Evolutionary conservation across 495 filamentous ascomycete species (phyloP).

Genomic region (Evansstolkia leycettana): DNA sequence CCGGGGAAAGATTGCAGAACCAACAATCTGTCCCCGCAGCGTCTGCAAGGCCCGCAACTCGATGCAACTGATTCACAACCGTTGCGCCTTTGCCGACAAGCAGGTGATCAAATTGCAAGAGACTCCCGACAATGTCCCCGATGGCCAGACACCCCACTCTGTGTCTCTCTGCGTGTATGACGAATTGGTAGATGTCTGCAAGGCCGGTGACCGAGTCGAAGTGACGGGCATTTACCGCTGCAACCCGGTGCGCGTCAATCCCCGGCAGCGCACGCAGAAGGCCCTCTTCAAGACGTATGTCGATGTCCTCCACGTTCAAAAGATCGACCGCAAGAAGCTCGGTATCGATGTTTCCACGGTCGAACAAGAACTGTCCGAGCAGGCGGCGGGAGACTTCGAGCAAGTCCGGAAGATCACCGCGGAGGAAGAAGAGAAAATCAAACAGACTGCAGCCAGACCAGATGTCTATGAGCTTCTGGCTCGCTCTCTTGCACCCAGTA

Average conservation of each 20-base stretch:
- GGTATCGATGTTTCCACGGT: slow-evolving; percentile 84
- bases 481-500: slow-evolving; percentile 81
- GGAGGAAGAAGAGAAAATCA: slow-evolving; percentile 90
- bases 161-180: slow-evolving; percentile 95
- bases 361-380: slow-evolving; percentile 70
- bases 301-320: slow-evolving; percentile 90
- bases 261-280: slow-evolving; percentile 84
- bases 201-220: slow-evolving; percentile 91
- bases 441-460: slow-evolving; percentile 60
- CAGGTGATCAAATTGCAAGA: slow-evolving; percentile 99
- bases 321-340: slow-evolving; percentile 87
- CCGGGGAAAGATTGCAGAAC: slow-evolving; percentile 90
- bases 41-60: slow-evolving; percentile 78
- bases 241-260: slow-evolving; percentile 90
- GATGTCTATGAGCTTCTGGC: slow-evolving; percentile 93
- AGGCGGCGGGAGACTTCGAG: slow-evolving; percentile 60
- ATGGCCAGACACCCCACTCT: slow-evolving; percentile 94
- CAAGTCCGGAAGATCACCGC: slow-evolving; percentile 72
- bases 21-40: slow-evolving; percentile 76
- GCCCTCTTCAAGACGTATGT: slow-evolving; percentile 96
- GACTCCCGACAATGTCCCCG: slow-evolving; percentile 85
- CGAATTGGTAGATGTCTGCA: slow-evolving; percentile 93
- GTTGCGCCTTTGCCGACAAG: slow-evolving; percentile 89
- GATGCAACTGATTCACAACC: slow-evolving; percentile 97
- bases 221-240: slow-evolving; percentile 95